These are phyloP conservation scores for Detonula confervacea DNA, from an alignment of 352 stramenopile genomes.

Conservation along the genomic window DNA sequence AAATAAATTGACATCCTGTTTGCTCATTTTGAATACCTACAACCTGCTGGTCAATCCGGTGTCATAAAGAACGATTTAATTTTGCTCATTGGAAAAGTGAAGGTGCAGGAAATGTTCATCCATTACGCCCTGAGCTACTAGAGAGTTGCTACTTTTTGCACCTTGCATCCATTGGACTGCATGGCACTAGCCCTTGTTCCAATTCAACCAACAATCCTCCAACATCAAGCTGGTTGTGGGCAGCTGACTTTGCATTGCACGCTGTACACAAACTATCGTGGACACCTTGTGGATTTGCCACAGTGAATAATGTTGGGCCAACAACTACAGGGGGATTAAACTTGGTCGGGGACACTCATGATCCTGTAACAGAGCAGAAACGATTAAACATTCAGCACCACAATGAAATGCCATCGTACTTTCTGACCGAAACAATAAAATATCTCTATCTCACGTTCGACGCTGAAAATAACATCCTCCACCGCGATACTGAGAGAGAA, in stretches of 20 bases:
- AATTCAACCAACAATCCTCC: constrained; percentile 22
- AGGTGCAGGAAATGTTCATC: constrained; percentile 78
- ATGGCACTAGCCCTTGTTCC: constrained; percentile 36
- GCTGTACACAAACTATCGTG: constrained; percentile 89
- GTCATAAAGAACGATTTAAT: constrained; percentile 94
- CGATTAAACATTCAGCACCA: constrained; percentile 87
- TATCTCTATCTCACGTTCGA: constrained; percentile 99
- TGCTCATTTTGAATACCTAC: too few species aligned
- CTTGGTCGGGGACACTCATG: constrained; percentile 27
- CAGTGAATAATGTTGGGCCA: constrained; percentile 65
- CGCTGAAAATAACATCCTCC: constrained; percentile 90
- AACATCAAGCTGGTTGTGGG: constrained; percentile 70
- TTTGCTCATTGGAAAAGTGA: constrained; percentile 73
- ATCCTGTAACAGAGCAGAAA: constrained; percentile 59
- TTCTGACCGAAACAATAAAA: constrained; percentile 98
- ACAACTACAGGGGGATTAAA: constrained; percentile 57
- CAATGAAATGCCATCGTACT: constrained; percentile 99
- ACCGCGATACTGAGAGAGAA: constrained; percentile 80
- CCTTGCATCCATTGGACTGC: constrained; percentile 85
- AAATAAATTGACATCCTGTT: too few species aligned
- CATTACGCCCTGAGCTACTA: constrained; percentile 95
- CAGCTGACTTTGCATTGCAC: constrained; percentile 74
- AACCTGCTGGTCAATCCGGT: too few species aligned
- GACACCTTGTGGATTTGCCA: constrained; percentile 92
- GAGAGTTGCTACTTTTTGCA: constrained; percentile 97